These are phyloP conservation scores for Penicillium decumbens DNA, from an alignment of 2,329 filamentous ascomycete species.

Conservation along the genomic window DNA sequence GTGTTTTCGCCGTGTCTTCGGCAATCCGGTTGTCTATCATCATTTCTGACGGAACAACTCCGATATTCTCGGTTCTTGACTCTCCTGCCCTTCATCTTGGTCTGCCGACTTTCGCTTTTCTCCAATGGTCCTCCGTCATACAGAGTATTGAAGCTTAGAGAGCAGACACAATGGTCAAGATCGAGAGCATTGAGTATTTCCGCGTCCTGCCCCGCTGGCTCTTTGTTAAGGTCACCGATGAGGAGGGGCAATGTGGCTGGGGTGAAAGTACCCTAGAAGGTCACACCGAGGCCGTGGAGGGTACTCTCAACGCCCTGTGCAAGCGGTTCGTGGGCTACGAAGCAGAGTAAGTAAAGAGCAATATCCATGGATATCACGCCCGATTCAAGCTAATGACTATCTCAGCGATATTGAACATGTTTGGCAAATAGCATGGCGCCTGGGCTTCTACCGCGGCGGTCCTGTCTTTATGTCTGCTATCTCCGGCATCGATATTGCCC, in stretches of 20 bases:
- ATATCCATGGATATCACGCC: neutral
- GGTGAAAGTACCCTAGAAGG: constrained; percentile 71
- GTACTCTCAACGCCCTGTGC: constrained; percentile 63
- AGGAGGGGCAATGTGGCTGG: constrained; percentile 62
- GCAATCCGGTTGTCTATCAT: constrained; percentile 6
- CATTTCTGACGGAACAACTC: constrained; percentile 14
- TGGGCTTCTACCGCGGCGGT: constrained; percentile 70
- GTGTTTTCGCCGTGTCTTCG: neutral
- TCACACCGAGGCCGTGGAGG: constrained; percentile 68
- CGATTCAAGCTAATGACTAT: neutral
- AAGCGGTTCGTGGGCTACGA: constrained; percentile 61
- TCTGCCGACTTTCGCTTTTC: neutral
- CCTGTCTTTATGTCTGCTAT: constrained; percentile 77
- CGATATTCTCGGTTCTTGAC: constrained; percentile 1
- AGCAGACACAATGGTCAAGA: constrained; percentile 54
- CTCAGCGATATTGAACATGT: constrained; percentile 71
- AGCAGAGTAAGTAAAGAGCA: constrained; percentile 54
- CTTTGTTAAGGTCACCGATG: constrained; percentile 71
- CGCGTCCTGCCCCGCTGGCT: constrained; percentile 70
- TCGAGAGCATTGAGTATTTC: constrained; percentile 66
- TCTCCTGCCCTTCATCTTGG: neutral
- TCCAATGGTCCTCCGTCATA: neutral
- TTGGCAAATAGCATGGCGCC: constrained; percentile 69
- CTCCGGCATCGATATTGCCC: constrained; percentile 70
- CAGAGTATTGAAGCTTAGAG: neutral